Base-by-base conservation (phyloP, 1,284 basidiomycete genomes). In the Pyrrhoderma lamaoense region DNA sequence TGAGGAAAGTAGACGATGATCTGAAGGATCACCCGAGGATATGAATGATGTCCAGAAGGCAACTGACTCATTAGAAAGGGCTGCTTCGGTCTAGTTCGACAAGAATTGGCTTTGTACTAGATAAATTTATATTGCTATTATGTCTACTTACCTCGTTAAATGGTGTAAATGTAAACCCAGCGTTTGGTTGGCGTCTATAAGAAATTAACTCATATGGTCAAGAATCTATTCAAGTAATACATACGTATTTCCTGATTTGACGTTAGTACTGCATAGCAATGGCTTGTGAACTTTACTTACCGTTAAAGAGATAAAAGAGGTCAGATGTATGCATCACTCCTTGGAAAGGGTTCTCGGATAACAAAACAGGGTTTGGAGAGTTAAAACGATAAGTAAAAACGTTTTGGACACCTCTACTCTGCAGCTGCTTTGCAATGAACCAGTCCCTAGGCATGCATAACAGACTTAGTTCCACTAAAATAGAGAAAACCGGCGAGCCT, bases 261-360 rank as follows among this genome's bases (percentile, higher is more conserved):
- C 1, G 21, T 8, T n/a, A 9, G n/a, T 3, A 8, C 11, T 18
- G 21, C 9, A 23, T 11, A 19, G 21, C 8, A 0, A 53, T 16
- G 18, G 2, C 14, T 22, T 14, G 34, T 11, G 3, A 37, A 21
- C 13, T 8, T n/a, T 18, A 50, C 64, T 51, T 55, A 67, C 73
- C 72, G 49, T 68, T 65, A 42, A 74, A 74, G 9, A 74, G 56
- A 56, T 65, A 74, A 51, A 70, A 74, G 3, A 74, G 52, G 57
- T 74, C 73, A 2, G 70, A 72, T 0, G 71, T 72, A 56, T 74
- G 72, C 64, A 69, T 70, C 1, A 68, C 69, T 9, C 72, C 71
- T 46, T 63, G 58, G 49, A 64, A 74, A 0, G 71, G 71, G 31
- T 57, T 62, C 19, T 58, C 59, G 21, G 69, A 64, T 47, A 64